These are phyloP conservation scores for Staphylotrichum tortipilum DNA, from an alignment of 495 filamentous ascomycete species.

Conservation along the genomic window DNA sequence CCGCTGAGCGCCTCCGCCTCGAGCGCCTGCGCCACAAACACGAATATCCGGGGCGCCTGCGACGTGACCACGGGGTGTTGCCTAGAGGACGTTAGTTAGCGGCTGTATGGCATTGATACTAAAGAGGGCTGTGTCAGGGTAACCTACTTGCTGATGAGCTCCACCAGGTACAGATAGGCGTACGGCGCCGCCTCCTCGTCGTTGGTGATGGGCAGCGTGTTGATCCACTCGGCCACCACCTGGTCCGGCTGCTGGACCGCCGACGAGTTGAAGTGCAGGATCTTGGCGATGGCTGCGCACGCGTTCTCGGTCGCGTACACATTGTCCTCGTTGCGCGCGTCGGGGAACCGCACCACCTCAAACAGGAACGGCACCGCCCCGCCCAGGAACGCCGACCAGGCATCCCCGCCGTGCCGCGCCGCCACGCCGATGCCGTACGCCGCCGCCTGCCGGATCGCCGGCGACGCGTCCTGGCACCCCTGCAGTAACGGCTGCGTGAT, in stretches of 20 bases:
- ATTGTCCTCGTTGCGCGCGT: slow-evolving; percentile 83
- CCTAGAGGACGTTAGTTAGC: slow-evolving; percentile 36
- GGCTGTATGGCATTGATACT: no score
- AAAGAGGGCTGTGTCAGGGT: no score
- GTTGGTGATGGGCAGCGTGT: slow-evolving; percentile 81
- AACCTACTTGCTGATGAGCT: slow-evolving; percentile 93
- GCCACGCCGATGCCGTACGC: slow-evolving; percentile 95
- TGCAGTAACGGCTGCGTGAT: slow-evolving; percentile 78
- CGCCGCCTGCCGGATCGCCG: slow-evolving; percentile 93
- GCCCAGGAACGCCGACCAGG: slow-evolving; percentile 76
- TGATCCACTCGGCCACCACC: slow-evolving; percentile 72
- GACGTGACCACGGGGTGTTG: slow-evolving; percentile 75
- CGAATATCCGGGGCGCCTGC: slow-evolving; percentile 70
- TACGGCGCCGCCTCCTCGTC: slow-evolving; percentile 98
- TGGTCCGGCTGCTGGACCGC: slow-evolving; percentile 66
- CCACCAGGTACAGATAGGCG: slow-evolving; percentile 83
- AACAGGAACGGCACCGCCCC: slow-evolving; percentile 75
- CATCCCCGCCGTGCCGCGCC: slow-evolving; percentile 78
- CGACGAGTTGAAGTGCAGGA: slow-evolving; percentile 74
- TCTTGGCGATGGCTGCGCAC: slow-evolving; percentile 92
- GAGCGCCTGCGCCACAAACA: slow-evolving; percentile 74
- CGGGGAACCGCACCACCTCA: slow-evolving; percentile 65
- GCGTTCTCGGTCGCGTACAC: slow-evolving; percentile 96
- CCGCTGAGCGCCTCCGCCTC: slow-evolving; percentile 87
- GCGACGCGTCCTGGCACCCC: slow-evolving; percentile 72